A percentile compares a stretch with the other conserved stretches of the same genome.
Evolutionary conservation across 2,329 filamentous ascomycete species (phyloP).

Genomic region (Shiraia sp.): DNA sequence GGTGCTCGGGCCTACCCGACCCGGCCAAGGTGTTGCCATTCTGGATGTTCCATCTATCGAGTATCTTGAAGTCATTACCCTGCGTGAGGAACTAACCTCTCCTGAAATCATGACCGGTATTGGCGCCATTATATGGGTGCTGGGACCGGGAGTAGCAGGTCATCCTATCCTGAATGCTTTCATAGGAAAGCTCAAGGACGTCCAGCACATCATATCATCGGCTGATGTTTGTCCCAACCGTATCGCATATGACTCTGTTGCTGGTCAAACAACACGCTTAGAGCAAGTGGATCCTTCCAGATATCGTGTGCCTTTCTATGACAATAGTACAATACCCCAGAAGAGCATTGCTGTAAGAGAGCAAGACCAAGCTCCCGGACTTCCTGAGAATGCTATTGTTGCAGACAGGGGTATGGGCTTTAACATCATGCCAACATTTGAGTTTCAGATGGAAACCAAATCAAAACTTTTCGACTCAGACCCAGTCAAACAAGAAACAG

Average conservation of each 20-base stretch:
- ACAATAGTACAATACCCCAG: constrained; percentile 58
- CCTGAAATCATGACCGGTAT: constrained; percentile 68
- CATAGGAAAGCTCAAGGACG: constrained; percentile 62
- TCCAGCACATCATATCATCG: constrained; percentile 79
- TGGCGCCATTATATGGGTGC: constrained; percentile 75
- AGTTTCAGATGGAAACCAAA: constrained; percentile 26
- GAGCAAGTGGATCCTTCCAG: constrained; percentile 72
- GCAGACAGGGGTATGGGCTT: constrained; percentile 50
- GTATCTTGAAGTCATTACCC: constrained; percentile 72
- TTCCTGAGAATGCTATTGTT: constrained; percentile 23
- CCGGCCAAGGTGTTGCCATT: constrained; percentile 75
- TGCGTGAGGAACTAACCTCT: constrained; percentile 72
- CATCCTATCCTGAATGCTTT: constrained; percentile 70
- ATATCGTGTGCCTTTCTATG: constrained; percentile 71
- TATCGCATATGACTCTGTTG: constrained; percentile 69
- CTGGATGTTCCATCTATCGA: constrained; percentile 74
- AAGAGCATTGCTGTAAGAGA: constrained; percentile 15
- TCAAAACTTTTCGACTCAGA: constrained; percentile 51
- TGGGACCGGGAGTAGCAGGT: constrained; percentile 68
- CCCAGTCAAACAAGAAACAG: constrained; percentile 48
- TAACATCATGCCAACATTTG: constrained; percentile 52
- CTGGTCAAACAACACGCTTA: constrained; percentile 69
- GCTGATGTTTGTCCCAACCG: constrained; percentile 75
- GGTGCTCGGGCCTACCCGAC: constrained; percentile 71
- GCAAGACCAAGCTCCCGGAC: constrained; percentile 1